phyloP scores from a whole-genome alignment of 176 grass and related monocot genomes.

The Musa beccarii region DNA sequence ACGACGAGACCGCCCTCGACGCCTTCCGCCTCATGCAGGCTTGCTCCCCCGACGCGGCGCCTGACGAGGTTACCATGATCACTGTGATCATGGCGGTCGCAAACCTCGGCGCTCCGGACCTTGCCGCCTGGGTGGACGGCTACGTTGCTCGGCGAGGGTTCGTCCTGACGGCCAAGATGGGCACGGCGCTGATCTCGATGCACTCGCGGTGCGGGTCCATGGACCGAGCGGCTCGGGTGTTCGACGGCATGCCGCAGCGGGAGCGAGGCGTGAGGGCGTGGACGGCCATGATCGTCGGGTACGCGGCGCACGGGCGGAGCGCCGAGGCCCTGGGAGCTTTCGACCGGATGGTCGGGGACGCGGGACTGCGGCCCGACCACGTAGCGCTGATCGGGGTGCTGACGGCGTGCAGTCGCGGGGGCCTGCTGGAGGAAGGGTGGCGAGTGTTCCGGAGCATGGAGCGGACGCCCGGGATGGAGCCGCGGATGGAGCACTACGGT shows the following conservation, averaged over 20 bases:
- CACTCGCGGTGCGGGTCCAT: background rate
- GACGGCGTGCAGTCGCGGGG: slow-evolving; percentile 1
- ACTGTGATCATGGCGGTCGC: background rate
- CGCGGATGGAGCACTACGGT: slow-evolving; percentile 38
- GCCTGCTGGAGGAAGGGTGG: background rate
- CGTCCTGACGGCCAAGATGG: background rate
- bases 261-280: background rate
- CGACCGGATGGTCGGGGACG: background rate
- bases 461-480: background rate
- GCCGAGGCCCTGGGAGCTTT: background rate
- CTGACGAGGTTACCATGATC: slow-evolving; percentile 2
- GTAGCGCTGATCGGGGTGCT: slow-evolving; percentile 3
- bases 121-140: background rate
- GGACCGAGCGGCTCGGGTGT: background rate
- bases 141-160: background rate
- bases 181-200: slow-evolving; percentile 3
- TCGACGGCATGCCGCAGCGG: background rate
- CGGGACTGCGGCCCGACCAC: background rate
- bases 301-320: background rate
- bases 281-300: slow-evolving; percentile 1
- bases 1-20: background rate
- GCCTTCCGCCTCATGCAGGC: background rate
- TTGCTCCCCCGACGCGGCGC: background rate
- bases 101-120: background rate
- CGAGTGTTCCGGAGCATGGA: no score